These are phyloP conservation scores for Fagus crenata DNA, from an alignment of 306 rosid genomes.

Conservation along the genomic window DNA sequence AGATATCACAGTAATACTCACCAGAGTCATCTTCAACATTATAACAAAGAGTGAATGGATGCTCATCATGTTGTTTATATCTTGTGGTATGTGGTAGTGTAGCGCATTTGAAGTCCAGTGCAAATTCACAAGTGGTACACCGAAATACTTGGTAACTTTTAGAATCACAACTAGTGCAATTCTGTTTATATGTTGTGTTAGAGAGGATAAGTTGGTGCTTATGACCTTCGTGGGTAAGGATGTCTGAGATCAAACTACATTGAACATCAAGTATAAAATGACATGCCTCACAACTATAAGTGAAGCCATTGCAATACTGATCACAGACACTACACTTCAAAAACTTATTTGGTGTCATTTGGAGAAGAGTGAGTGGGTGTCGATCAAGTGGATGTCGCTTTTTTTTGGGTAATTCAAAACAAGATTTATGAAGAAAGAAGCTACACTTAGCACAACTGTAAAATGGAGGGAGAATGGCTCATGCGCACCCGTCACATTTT, in stretches of 20 bases:
- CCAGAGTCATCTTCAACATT: neutral
- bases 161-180: neutral
- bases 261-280: neutral
- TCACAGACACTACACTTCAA: neutral
- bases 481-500: neutral
- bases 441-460: no score
- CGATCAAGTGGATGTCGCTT: neutral
- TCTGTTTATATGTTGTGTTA: rapidly evolving
- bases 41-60: neutral
- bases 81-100: neutral
- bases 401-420: no score
- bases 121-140: neutral
- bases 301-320: rapidly evolving
- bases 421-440: no score
- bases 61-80: neutral
- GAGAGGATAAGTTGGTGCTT: neutral
- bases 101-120: neutral
- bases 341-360: no score
- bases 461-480: no score
- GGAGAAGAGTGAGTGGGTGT: neutral
- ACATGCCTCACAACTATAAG: neutral
- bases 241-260: neutral
- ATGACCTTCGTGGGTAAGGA: neutral
- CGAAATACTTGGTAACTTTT: neutral
- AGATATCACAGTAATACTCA: no score